A percentile compares a stretch with the other conserved stretches of the same genome.
Evolutionary conservation across 1,284 basidiomycete genomes (phyloP).

Genomic region (Ceratobasidium sp.): DNA sequence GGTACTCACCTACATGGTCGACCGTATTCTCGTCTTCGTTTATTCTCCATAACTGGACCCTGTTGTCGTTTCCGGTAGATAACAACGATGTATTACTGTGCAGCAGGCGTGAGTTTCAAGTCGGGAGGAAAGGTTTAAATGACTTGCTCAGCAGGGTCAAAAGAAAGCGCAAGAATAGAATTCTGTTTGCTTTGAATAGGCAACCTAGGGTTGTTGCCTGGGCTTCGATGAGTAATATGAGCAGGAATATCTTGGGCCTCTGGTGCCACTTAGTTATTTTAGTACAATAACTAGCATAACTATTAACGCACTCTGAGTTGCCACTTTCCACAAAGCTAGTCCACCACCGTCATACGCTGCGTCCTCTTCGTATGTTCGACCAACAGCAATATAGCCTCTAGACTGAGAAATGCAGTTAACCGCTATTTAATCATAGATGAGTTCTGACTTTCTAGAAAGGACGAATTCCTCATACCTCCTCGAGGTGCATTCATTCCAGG

Average conservation of each 20-base stretch:
- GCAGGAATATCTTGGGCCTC: slow-evolving; percentile 30
- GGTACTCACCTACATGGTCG: slow-evolving; percentile 11
- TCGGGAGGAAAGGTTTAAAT: neutral
- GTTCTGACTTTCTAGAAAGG: neutral
- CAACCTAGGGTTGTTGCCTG: neutral
- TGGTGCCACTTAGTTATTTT: neutral
- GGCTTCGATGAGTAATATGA: neutral
- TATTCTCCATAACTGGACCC: slow-evolving; percentile 15
- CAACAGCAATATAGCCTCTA: slow-evolving; percentile 27
- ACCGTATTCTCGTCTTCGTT: slow-evolving; percentile 20
- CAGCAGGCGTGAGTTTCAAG: neutral
- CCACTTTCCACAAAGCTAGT: slow-evolving; percentile 23
- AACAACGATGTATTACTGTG: slow-evolving; percentile 7
- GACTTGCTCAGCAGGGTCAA: slow-evolving; percentile 18
- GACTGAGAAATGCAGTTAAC: slow-evolving; percentile 36
- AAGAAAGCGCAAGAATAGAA: slow-evolving; percentile 9
- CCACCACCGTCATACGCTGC: slow-evolving; percentile 28
- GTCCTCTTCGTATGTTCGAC: slow-evolving; percentile 30
- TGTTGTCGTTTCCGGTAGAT: slow-evolving; percentile 21
- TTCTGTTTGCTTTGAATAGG: slow-evolving; percentile 15
- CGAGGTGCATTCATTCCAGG: slow-evolving; percentile 31
- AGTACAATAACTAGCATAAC: neutral
- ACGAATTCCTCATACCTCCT: slow-evolving; percentile 10
- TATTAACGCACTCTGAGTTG: slow-evolving; percentile 13
- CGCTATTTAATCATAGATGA: neutral